Evolutionary conservation across 2,329 filamentous ascomycete genomes (phyloP).

Genomic region (Alternaria arbusti): DNA sequence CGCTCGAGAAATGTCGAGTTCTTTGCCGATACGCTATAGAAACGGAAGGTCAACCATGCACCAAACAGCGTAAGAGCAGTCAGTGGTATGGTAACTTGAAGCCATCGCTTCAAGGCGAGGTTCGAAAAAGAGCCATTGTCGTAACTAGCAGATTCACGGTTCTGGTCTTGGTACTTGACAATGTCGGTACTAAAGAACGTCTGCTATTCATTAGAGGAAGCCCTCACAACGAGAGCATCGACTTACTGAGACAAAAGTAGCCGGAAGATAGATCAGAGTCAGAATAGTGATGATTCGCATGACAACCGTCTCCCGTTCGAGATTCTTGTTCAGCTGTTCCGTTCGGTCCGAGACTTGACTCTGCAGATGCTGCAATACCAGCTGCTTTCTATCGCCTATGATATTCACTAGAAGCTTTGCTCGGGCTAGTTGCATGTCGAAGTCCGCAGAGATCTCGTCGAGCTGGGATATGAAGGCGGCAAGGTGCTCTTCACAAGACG

Average conservation of each 20-base stretch:
- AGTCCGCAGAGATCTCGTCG: conserved; percentile 45
- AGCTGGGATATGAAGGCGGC: conserved; percentile 28
- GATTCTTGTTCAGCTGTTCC: conserved; percentile 26
- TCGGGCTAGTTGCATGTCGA: conserved; percentile 46
- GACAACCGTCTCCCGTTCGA: conserved; percentile 32
- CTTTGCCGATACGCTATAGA: conserved; percentile 6
- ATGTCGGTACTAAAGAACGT: conserved; percentile 53
- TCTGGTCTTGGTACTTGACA: conserved; percentile 44
- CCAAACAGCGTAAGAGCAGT: conserved; percentile 39
- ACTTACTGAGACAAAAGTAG: conserved; percentile 38
- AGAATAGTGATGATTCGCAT: conserved; percentile 38
- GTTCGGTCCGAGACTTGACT: conserved; percentile 28
- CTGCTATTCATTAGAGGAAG: conserved; percentile 11
- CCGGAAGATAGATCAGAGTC: conserved; percentile 34
- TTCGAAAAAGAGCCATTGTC: conserved; percentile 33
- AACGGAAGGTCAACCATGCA: conserved; percentile 24
- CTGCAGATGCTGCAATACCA: conserved; percentile 36
- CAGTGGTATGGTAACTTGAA: conserved; percentile 49
- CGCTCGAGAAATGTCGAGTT: background rate
- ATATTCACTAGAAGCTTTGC: conserved; percentile 45
- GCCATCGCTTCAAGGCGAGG: conserved; percentile 44
- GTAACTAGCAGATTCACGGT: background rate
- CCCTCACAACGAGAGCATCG: background rate
- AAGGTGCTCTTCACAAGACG: conserved; percentile 13
- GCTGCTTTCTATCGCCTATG: conserved; percentile 45